Percentiles rank a stretch among this genome's conserved stretches.
phyloP scores from a whole-genome alignment of 768 basidiomycete genomes.

The Amanita rimosa region DNA sequence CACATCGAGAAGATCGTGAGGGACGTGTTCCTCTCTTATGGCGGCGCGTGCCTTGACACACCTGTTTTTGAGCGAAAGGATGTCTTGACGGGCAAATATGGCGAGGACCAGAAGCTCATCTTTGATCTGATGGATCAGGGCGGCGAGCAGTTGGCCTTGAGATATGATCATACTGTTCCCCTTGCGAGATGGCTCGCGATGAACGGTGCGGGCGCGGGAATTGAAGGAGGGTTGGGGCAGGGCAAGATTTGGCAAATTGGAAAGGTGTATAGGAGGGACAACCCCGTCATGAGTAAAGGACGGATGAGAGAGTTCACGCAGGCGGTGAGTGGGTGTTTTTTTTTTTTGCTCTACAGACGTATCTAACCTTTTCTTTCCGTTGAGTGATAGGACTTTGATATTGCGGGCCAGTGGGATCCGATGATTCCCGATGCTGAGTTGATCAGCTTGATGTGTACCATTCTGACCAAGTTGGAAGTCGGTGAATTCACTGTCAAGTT shows the following conservation, averaged over 20 bases:
- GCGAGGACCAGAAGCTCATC: constrained; percentile 94
- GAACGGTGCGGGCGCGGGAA: constrained; percentile 38
- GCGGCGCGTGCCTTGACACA: constrained; percentile 89
- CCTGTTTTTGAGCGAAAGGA: constrained; percentile 98
- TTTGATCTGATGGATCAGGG: constrained; percentile 98
- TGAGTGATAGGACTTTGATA: constrained; percentile 76
- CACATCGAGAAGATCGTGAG: constrained; percentile 85
- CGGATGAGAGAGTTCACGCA: constrained; percentile 98
- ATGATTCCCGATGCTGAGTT: constrained; percentile 98
- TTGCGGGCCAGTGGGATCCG: constrained; percentile 82
- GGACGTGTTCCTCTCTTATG: constrained; percentile 79
- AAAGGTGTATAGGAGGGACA: constrained; percentile 97
- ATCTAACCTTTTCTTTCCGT: too few relatives aligned
- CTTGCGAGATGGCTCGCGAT: constrained; percentile 94
- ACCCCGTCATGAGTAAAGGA: constrained; percentile 95
- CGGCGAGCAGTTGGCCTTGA: constrained; percentile 86
- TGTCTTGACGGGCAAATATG: constrained; percentile 91
- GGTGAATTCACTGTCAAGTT: constrained; percentile 95
- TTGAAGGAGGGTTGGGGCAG: constrained; percentile 33
- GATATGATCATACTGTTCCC: constrained; percentile 97
- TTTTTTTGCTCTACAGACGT: not conserved
- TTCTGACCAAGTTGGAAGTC: constrained; percentile 75
- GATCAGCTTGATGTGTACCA: constrained; percentile 70
- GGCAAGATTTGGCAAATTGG: constrained; percentile 95
- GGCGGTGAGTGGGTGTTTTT: constrained; percentile 44